Base-by-base conservation (phyloP, 179 eudicot genomes). In the Gypsophila paniculata region DNA sequence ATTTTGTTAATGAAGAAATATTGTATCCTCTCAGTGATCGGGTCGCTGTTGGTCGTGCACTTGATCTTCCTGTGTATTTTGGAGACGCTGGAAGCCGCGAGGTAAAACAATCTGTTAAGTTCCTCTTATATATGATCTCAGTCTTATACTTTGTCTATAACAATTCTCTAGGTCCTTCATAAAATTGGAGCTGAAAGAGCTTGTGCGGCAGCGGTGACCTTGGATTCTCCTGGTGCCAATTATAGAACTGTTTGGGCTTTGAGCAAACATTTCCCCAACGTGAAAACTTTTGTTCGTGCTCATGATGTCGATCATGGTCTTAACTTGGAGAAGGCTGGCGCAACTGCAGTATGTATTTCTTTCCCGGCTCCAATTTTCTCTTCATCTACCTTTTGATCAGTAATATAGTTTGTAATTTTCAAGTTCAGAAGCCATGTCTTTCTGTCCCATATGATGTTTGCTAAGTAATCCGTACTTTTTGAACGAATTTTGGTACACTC, bases 11-110 rank as follows among this genome's bases (percentile, higher is more conserved):
- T n/a, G 22, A 58, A 58, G 62, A 74, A 74, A 44, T 54, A 65
- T 68, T 57, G 46, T 59, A 29, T 34, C 49, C 21, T 73, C 2
- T 65, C 88, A 95, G 99, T 86, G 99, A 95, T 68, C 88, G 97
- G 79, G 99, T 95, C 38, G 88, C 99, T 62, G 64, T 92, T 65
- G 99, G 99, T 32, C 99, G 99, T 73, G 92, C 96, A 36, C 97
- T 95, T 86, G 99, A 95, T 74, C 97, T 95, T 79, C 99, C 99
- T 57, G 99, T 95, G 51, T 95, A 86, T 77, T 95, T 95, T 83
- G 97, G 99, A 73, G 99, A 95, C 87, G 97, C 99, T 83, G 99
- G 99, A 77, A 90, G 99, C 85, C 92, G 92, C 74, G 99, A 94
- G 99, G 99, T 94, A 82, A 74, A 62, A 25, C 36, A 73, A 80